Evolutionary conservation across 345 rosid species (phyloP), one percentile per base, ranked within the genome.

Genomic region (Pistacia vera): DNA sequence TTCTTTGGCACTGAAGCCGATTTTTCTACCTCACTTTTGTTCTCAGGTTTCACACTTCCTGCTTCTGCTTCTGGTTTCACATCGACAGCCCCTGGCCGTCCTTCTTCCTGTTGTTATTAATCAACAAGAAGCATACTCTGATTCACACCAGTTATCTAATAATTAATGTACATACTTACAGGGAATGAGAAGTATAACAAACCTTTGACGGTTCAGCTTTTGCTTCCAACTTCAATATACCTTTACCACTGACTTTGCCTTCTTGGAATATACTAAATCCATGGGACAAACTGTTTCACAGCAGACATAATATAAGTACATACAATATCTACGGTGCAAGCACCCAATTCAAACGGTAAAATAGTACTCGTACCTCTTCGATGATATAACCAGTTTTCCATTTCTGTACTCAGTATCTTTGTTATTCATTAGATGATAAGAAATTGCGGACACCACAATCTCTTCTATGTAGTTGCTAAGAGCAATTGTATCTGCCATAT

Each of bases 391-490:
- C 8, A 96, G 97, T 72, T 92, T 96, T 75, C 97, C 99, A 18
- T 92, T 92, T 77, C 98, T 82, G 74, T 93, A 96, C 41, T 88
- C 92, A 2, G 90, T 90, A 82, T 90, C 80, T 78, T 90, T 91
- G 70, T 81, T 92, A 68, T 90, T 92, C 97, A 93, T 93, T 59
- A 96, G 82, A 83, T 96, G 97, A 85, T 90, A 88, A 4, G 97
- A 93, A 67, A 96, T 81, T 12, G 99, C 99, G 48, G 98, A 93
- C 18, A 93, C 85, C 73, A 96, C 95, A 72, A 92, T 86, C 90
- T 96, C 99, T 83, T 93, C 97, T 20, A 93, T 91, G 83, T 92
- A 90, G 77, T 85, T 89, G 75, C 99, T 83, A 25, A 96, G 88
- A 63, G 85, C 85, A 88, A 89, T 82, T 0, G 98, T 84, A 58